phyloP scores from a whole-genome alignment of 441 rosid genomes.

The Populus hybrid region DNA sequence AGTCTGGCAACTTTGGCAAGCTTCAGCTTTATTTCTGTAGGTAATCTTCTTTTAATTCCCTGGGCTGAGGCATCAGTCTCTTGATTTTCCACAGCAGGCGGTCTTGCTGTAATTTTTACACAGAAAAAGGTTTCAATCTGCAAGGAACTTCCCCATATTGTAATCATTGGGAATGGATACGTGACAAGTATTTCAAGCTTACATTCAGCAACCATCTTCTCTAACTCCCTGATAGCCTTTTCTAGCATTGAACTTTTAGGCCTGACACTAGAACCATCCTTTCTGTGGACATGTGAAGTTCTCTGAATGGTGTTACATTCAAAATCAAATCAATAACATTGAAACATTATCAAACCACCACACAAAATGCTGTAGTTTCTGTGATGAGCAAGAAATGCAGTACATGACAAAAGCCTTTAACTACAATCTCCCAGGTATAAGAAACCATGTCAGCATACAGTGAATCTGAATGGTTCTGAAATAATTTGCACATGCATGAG shows the following conservation, averaged over 20 bases:
- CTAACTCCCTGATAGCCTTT: conserved; percentile 87
- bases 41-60: conserved; percentile 91
- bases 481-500: neutral
- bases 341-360: neutral
- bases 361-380: neutral
- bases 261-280: conserved; percentile 61
- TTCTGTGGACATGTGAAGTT: too few species aligned
- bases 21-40: conserved; percentile 79
- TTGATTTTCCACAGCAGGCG: conserved; percentile 72
- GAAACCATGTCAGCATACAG: neutral
- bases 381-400: neutral
- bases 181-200: conserved; percentile 34
- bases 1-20: conserved; percentile 95
- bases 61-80: conserved; percentile 76
- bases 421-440: neutral
- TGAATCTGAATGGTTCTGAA: neutral
- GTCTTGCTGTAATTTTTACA: conserved; percentile 65
- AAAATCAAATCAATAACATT: conserved; percentile 20
- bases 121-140: conserved; percentile 18
- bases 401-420: neutral
- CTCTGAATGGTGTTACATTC: conserved; percentile 44
- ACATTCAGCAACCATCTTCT: conserved; percentile 90
- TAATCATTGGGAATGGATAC: conserved; percentile 5
- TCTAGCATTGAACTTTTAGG: conserved; percentile 70
- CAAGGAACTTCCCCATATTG: conserved; percentile 6